Evolutionary conservation across 2,329 filamentous ascomycete genomes (phyloP), one percentile per base, ranked within the genome.

Genomic region (Monilinia vaccinii-corymbosi): DNA sequence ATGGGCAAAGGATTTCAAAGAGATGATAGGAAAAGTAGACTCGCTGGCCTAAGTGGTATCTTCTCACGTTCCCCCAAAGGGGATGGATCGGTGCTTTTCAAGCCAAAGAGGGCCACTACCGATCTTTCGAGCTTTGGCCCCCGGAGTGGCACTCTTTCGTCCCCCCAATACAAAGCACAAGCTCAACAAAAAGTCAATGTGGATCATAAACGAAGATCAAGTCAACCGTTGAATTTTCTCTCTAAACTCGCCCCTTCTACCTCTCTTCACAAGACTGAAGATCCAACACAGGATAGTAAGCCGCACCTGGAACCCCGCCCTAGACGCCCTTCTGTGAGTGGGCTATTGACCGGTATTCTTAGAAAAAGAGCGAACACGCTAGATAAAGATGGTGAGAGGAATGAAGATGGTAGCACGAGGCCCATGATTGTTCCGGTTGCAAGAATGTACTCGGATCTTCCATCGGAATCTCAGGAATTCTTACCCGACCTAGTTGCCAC

Each of bases 401-500:
- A 40, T 53, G 56, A 53, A 46, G 31, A 53, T n/a, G 18, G 46
- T 25, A 40, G 40, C 16, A 38, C 28, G 18, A 45, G 40, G 21
- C 47, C 36, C 14, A 11, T 34, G 21, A 18, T 55, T 25, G 14
- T 67, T 16, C 66, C 66, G 5, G 58, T 60, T 14, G 62, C 64
- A 6, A 65, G 65, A 53, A 70, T 66, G 25, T 68, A 70, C 49
- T 64, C 66, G 2, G 67, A 70, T 18, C 31, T 71, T 4, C 62
- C 66, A 38, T 59, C 31, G 10, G 18, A 36, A 53, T 46, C 48
- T 4, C 25, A 16, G 11, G 56, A 59, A 31, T 21, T 5, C 13
- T 45, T 58, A n/a, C 36, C 56, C 16, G 56, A 45, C 10, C 9
- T n/a, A 6, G 13, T 34, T 42, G 28, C 46, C 28, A 51, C 47